Evolutionary conservation across 352 stramenopile genomes (phyloP).

Genomic region (Plasmopara muralis): DNA sequence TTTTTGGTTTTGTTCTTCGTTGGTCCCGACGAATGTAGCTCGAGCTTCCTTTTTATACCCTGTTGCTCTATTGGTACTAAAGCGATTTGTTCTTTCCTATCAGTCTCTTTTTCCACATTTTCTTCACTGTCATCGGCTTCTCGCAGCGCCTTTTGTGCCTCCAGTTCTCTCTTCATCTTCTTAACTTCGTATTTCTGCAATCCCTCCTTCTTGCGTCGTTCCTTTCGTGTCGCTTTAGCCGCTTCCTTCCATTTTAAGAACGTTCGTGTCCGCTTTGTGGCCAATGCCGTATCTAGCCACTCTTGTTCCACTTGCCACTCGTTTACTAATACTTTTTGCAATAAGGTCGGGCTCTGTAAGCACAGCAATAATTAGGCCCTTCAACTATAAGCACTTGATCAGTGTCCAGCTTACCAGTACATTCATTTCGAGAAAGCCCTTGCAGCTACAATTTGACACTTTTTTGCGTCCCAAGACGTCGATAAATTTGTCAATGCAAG

Average conservation of each 20-base stretch:
- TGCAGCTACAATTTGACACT: slow-evolving; percentile 35
- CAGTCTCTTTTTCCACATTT: background rate
- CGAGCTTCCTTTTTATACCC: slow-evolving; percentile 5
- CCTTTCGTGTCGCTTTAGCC: slow-evolving; percentile 50
- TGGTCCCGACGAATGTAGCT: background rate
- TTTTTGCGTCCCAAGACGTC: slow-evolving; percentile 56
- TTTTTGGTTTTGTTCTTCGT: slow-evolving; percentile 25
- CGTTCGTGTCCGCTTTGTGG: slow-evolving; percentile 45
- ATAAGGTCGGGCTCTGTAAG: slow-evolving; percentile 33
- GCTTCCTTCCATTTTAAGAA: slow-evolving; percentile 63
- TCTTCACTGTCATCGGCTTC: slow-evolving; percentile 1
- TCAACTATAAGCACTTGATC: background rate
- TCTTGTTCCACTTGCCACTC: slow-evolving; percentile 55
- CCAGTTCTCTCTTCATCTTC: slow-evolving; percentile 28
- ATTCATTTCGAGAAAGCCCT: slow-evolving; percentile 76
- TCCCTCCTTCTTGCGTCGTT: slow-evolving; percentile 51
- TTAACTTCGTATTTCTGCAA: slow-evolving; percentile 41
- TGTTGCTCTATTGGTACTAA: background rate
- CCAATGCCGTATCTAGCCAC: slow-evolving; percentile 51
- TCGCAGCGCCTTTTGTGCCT: slow-evolving; percentile 10
- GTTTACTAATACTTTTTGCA: slow-evolving; percentile 61
- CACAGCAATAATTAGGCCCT: slow-evolving; percentile 6
- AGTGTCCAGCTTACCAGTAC: slow-evolving; percentile 41
- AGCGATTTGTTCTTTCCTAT: background rate
- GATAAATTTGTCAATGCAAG: slow-evolving; percentile 66